Evolutionary conservation across 208 protist species (phyloP).

Genomic region (Trypanosoma platydactyli): DNA sequence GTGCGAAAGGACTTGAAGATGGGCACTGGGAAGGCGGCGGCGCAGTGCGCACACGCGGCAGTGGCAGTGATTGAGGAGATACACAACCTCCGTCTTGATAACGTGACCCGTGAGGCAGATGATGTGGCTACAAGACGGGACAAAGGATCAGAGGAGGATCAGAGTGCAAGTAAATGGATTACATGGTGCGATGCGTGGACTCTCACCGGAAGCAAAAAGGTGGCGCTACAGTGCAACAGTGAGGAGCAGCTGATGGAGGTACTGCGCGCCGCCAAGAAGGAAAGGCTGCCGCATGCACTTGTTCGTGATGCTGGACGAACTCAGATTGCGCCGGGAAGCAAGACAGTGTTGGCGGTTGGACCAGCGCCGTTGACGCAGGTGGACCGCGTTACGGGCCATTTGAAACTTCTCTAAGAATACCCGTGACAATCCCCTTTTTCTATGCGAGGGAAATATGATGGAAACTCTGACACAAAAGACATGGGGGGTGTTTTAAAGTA

Average conservation of each 20-base stretch:
- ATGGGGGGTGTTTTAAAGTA: no score
- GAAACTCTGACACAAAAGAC: no score
- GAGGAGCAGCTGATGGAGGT: conserved; percentile 72
- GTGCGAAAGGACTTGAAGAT: conserved; percentile 95
- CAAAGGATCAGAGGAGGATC: neutral
- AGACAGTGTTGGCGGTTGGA: conserved; percentile 91
- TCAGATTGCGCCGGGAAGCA: conserved; percentile 90
- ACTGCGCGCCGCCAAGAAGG: conserved; percentile 35
- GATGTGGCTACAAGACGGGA: neutral
- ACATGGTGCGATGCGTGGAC: conserved; percentile 79
- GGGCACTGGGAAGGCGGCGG: conserved; percentile 94
- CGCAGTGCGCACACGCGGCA: conserved; percentile 95
- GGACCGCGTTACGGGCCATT: conserved; percentile 81
- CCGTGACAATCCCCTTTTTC: neutral
- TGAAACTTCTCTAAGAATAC: conserved; percentile 87
- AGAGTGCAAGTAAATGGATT: conserved; percentile 25
- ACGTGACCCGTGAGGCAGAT: conserved; percentile 15
- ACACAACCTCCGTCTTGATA: conserved; percentile 21
- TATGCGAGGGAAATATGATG: neutral
- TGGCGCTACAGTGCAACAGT: conserved; percentile 74
- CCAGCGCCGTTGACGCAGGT: conserved; percentile 76
- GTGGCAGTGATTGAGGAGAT: conserved; percentile 84
- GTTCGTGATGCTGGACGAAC: conserved; percentile 93
- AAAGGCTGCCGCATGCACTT: conserved; percentile 65
- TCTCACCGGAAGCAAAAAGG: conserved; percentile 67